Conservation (phyloP, 495 filamentous ascomycete genomes). For the Coniosporium apollinis region DNA sequence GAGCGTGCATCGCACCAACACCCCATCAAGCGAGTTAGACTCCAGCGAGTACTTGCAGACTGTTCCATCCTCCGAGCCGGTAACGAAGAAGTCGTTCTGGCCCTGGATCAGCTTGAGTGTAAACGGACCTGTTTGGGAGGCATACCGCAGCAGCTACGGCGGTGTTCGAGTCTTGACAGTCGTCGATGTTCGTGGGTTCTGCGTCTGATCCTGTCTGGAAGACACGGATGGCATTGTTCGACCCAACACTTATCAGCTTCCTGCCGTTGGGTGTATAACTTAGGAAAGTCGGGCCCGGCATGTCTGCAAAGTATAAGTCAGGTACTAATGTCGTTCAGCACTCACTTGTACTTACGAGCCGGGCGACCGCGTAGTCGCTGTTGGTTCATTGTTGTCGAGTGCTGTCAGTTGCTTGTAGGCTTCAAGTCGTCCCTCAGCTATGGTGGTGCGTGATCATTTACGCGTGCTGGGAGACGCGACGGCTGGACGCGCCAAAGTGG, state of each 20-base stretch:
- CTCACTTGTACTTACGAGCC: conserved; percentile 25
- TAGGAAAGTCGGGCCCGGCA: conserved; percentile 47
- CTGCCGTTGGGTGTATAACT: conserved; percentile 54
- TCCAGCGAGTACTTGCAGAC: conserved; percentile 72
- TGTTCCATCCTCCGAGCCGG: conserved; percentile 83
- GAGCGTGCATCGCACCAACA: conserved; percentile 65
- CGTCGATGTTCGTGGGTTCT: conserved; percentile 79
- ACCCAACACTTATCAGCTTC: conserved; percentile 66
- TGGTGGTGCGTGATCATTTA: too few relatives aligned
- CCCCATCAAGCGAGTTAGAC: conserved; percentile 57
- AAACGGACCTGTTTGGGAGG: conserved; percentile 4
- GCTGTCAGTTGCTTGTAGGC: too few relatives aligned
- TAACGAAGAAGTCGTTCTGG: conserved; percentile 69
- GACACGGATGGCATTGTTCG: conserved; percentile 77
- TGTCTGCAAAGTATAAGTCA: conserved; percentile 29
- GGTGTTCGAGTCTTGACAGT: conserved; percentile 64
- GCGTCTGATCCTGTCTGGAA: conserved; percentile 82
- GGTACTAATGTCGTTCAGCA: neutral
- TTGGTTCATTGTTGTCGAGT: too few relatives aligned
- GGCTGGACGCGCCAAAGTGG: too few relatives aligned
- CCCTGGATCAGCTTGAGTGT: conserved; percentile 7
- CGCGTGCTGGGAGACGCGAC: neutral
- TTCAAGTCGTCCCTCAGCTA: too few relatives aligned
- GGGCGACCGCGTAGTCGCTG: conserved; percentile 26
- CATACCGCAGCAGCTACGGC: conserved; percentile 55